phyloP scores from a whole-genome alignment of 495 filamentous ascomycete genomes.

The Staphylotrichum longicolle region DNA sequence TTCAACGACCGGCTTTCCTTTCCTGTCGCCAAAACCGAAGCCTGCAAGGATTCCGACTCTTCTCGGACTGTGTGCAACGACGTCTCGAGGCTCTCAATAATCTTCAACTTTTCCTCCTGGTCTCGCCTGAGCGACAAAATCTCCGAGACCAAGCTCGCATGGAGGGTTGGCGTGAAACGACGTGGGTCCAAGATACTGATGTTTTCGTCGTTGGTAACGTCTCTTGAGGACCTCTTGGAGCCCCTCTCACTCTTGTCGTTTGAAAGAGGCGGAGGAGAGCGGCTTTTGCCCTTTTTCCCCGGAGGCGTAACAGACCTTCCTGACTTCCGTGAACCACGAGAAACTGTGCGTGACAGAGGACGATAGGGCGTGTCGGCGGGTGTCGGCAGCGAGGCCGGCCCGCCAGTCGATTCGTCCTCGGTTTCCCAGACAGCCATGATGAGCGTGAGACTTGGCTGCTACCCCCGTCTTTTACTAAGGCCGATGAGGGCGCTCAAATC shows the following conservation, averaged over 20 bases:
- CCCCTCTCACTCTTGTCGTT: slow-evolving; percentile 49
- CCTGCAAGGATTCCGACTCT: slow-evolving; percentile 69
- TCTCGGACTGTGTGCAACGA: slow-evolving; percentile 65
- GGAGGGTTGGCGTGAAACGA: slow-evolving; percentile 90
- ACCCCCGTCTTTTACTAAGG: slow-evolving; percentile 15
- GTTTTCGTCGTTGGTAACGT: slow-evolving; percentile 63
- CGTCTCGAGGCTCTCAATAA: slow-evolving; percentile 79
- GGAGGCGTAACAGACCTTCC: slow-evolving; percentile 57
- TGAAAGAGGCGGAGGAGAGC: slow-evolving; percentile 62
- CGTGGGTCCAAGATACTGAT: slow-evolving; percentile 82
- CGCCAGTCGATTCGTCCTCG: slow-evolving; percentile 52
- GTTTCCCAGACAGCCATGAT: slow-evolving; percentile 54
- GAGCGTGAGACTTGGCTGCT: not conserved
- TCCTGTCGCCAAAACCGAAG: slow-evolving; percentile 56
- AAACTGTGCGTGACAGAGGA: slow-evolving; percentile 59
- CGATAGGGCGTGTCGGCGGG: slow-evolving; percentile 66
- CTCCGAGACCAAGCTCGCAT: slow-evolving; percentile 91
- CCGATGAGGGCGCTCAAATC: slow-evolving; percentile 13
- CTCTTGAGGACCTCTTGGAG: slow-evolving; percentile 53
- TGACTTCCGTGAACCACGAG: slow-evolving; percentile 52
- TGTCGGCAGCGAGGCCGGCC: slow-evolving; percentile 58
- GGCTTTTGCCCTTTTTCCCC: slow-evolving; percentile 49
- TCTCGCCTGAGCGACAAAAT: slow-evolving; percentile 85
- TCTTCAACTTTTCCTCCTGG: slow-evolving; percentile 78
- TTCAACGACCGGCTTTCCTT: slow-evolving; percentile 79